Conservation (phyloP, 2,329 filamentous ascomycete genomes). For the Ascochyta fabae region DNA sequence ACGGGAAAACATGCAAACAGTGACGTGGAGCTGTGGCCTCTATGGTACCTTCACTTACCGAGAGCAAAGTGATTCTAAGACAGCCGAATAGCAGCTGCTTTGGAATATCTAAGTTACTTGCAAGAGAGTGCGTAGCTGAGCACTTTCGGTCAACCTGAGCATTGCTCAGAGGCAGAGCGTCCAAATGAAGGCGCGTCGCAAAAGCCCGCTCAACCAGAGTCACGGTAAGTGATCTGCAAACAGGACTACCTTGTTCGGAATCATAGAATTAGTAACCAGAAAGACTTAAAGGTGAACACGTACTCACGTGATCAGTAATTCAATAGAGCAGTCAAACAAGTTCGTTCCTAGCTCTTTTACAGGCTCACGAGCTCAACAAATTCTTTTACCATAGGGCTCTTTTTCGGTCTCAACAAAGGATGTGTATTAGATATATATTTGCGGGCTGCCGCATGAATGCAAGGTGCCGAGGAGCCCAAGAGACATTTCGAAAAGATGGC, state of each 20-base stretch:
- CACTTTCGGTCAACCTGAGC: no score
- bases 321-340: no score
- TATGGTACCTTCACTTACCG: constrained; percentile 3
- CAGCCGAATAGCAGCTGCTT: neutral
- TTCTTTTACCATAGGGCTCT: neutral
- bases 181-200: neutral
- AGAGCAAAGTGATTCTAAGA: neutral
- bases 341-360: neutral
- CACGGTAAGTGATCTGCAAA: neutral
- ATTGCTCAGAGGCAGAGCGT: neutral
- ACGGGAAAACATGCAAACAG: constrained; percentile 17
- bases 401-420: neutral
- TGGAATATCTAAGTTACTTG: no score
- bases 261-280: neutral
- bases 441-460: neutral
- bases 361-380: neutral
- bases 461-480: neutral
- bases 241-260: neutral
- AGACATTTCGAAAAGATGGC: neutral
- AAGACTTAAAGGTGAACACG: neutral
- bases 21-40: neutral
- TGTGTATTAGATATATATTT: neutral
- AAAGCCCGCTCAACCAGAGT: neutral
- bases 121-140: no score
- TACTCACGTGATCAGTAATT: neutral